Evolutionary conservation across 805 yeast genomes (phyloP).

Genomic region (Saccharomyces mikatae): DNA sequence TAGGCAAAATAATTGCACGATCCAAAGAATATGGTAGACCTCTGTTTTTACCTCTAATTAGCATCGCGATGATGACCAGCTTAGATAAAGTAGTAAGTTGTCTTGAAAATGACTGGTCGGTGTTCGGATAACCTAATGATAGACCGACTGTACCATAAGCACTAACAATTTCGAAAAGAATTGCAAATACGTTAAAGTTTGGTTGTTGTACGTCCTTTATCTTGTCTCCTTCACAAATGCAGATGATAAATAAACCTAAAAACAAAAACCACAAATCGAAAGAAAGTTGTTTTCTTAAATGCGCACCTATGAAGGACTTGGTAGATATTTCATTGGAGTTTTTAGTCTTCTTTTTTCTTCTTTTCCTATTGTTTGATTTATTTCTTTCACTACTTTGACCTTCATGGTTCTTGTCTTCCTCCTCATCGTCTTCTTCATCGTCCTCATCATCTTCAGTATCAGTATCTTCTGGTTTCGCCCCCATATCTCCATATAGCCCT

Average conservation of each 20-base stretch:
- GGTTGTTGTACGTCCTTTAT: conserved; percentile 38
- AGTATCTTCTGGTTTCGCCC: conserved; percentile 22
- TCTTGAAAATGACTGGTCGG: conserved; percentile 62
- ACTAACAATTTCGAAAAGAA: conserved; percentile 81
- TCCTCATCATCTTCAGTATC: conserved; percentile 20
- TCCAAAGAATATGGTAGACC: conserved; percentile 91
- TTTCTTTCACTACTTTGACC: conserved; percentile 11
- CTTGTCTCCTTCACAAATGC: conserved; percentile 73
- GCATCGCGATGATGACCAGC: conserved; percentile 76
- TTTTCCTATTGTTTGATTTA: conserved; percentile 11
- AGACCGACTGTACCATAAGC: conserved; percentile 97
- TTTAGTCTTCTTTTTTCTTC: conserved; percentile 21
- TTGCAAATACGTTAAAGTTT: conserved; percentile 57
- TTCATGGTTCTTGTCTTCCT: conserved; percentile 7
- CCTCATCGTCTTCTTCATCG: not conserved
- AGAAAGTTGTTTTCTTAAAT: conserved; percentile 83
- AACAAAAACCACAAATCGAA: conserved; percentile 93
- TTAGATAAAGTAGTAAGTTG: conserved; percentile 69
- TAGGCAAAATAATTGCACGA: conserved; percentile 84
- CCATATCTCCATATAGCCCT: conserved; percentile 61
- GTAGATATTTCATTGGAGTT: conserved; percentile 15
- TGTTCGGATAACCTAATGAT: conserved; percentile 71
- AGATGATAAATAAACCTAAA: conserved; percentile 74
- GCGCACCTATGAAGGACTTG: conserved; percentile 69
- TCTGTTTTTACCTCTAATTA: conserved; percentile 93